Percentiles rank a stretch among this genome's conserved stretches.
Conservation (phyloP, 148 eudicot species). For the Arbutus unedo region DNA sequence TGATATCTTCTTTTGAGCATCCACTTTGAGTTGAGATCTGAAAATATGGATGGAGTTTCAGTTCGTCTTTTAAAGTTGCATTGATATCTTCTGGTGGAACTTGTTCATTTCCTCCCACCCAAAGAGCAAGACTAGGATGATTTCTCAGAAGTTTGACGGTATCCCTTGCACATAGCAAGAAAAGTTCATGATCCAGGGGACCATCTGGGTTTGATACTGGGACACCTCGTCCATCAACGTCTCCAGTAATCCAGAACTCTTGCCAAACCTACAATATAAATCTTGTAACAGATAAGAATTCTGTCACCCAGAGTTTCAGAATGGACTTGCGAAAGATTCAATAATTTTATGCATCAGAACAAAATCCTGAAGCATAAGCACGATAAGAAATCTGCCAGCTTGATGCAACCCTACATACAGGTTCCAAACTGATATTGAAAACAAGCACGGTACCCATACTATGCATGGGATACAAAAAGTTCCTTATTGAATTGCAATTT, state of each 20-base stretch:
- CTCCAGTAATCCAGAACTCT: slow-evolving; percentile 99
- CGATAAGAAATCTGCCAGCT: not conserved
- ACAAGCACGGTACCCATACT: too few relatives aligned
- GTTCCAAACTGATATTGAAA: not conserved
- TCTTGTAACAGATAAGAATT: not conserved
- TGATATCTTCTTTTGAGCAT: slow-evolving; percentile 25
- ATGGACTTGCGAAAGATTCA: not conserved
- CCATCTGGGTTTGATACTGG: slow-evolving; percentile 95
- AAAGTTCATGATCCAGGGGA: slow-evolving; percentile 91
- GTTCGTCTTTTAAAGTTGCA: slow-evolving; percentile 57
- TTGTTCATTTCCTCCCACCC: slow-evolving; percentile 99
- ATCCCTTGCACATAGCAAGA: slow-evolving; percentile 88
- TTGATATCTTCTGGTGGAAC: slow-evolving; percentile 87
- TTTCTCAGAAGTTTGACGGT: slow-evolving; percentile 90
- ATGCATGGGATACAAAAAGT: too few relatives aligned
- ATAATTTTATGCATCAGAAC: not conserved
- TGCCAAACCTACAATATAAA: slow-evolving; percentile 82
- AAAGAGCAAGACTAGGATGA: slow-evolving; percentile 97
- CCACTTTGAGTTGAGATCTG: slow-evolving; percentile 23
- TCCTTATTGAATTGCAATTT: too few relatives aligned
- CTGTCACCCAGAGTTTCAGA: not conserved
- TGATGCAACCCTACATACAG: not conserved
- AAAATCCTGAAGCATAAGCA: not conserved
- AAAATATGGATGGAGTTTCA: slow-evolving; percentile 70
- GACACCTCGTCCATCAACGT: slow-evolving; percentile 85